These are phyloP conservation scores for Taiozyma onychis DNA, from an alignment of 1,139 yeast genomes.

Conservation along the genomic window DNA sequence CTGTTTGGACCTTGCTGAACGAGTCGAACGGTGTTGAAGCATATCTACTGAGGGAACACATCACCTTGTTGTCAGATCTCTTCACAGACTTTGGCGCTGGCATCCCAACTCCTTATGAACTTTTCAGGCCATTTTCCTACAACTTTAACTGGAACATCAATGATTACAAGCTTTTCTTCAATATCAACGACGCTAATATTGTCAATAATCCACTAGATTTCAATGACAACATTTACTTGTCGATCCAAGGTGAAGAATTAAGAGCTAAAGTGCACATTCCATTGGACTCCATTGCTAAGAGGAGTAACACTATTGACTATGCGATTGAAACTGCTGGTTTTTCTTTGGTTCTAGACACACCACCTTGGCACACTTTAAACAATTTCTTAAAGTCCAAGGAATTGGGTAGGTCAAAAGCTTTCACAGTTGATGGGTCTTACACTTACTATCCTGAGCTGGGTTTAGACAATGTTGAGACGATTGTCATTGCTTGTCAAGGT, in stretches of 20 bases:
- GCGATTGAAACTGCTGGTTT: conserved; percentile 53
- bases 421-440: conserved; percentile 61
- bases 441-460: conserved; percentile 55
- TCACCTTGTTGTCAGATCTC: conserved; percentile 67
- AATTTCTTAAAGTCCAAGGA: conserved; percentile 60
- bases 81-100: conserved; percentile 76
- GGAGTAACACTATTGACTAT: conserved; percentile 51
- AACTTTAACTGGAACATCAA: conserved; percentile 51
- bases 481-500: conserved; percentile 61
- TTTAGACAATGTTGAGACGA: conserved; percentile 60
- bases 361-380: conserved; percentile 86
- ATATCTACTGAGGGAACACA: conserved; percentile 80
- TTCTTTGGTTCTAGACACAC: conserved; percentile 63
- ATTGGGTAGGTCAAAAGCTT: conserved; percentile 62
- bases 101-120: conserved; percentile 65
- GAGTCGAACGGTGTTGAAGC: conserved; percentile 48
- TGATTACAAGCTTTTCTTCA: conserved; percentile 59
- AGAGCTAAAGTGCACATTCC: conserved; percentile 50
- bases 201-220: conserved; percentile 85
- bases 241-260: conserved; percentile 64
- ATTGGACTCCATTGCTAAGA: conserved; percentile 50
- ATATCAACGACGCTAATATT: conserved; percentile 82
- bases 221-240: conserved; percentile 69
- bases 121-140: conserved; percentile 68
- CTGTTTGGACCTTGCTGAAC: conserved; percentile 60